Evolutionary conservation across 2,329 filamentous ascomycete species (phyloP).

Genomic region (Sclerotinia borealis): DNA sequence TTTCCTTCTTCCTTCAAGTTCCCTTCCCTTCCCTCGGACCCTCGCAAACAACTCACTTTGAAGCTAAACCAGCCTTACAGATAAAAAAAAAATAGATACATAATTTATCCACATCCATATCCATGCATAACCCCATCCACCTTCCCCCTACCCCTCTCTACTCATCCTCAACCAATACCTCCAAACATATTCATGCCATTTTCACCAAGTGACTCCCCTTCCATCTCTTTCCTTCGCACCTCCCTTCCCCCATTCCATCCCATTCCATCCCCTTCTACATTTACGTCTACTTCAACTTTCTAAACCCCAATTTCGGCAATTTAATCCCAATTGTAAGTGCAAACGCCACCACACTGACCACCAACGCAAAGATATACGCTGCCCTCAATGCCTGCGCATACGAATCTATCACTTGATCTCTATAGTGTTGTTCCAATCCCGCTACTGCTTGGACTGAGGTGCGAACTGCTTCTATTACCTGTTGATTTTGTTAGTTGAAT

Average conservation of each 20-base stretch:
- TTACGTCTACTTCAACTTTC: too few relatives aligned
- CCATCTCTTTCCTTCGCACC: background rate
- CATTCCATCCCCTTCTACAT: constrained; percentile 23
- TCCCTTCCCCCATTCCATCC: constrained; percentile 23
- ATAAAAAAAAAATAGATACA: too few relatives aligned
- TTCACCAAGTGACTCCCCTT: background rate
- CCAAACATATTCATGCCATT: too few relatives aligned
- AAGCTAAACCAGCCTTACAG: too few relatives aligned
- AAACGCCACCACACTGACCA: constrained; percentile 44
- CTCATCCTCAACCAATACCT: too few relatives aligned
- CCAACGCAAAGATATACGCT: constrained; percentile 39
- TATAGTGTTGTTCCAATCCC: constrained; percentile 39
- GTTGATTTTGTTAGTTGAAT: constrained; percentile 8
- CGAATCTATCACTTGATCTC: constrained; percentile 48
- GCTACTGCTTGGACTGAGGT: constrained; percentile 50
- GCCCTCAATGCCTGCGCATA: constrained; percentile 46
- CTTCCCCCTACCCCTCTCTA: too few relatives aligned
- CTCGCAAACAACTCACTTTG: too few relatives aligned
- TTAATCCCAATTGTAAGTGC: constrained; percentile 45
- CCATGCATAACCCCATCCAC: too few relatives aligned
- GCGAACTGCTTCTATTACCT: constrained; percentile 47
- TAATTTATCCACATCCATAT: too few relatives aligned
- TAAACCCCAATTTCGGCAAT: constrained; percentile 46
- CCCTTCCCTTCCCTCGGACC: too few relatives aligned
- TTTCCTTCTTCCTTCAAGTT: too few relatives aligned